These are phyloP conservation scores for Penicillium cosmopolitanum DNA, from an alignment of 495 filamentous ascomycete species.

Conservation along the genomic window DNA sequence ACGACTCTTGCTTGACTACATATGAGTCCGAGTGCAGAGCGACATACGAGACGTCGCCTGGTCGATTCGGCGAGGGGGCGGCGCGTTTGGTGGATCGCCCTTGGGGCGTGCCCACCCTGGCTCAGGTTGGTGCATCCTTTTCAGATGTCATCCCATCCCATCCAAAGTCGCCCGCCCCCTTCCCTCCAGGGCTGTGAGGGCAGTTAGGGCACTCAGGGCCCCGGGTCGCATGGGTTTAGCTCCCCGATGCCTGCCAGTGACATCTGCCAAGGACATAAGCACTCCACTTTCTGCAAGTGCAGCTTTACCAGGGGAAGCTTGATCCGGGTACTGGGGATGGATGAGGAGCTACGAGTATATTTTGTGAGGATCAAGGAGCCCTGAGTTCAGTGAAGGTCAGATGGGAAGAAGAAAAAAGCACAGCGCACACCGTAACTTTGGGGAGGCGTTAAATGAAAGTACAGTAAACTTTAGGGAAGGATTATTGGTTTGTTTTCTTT, in stretches of 20 bases:
- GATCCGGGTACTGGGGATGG: constrained; percentile 11
- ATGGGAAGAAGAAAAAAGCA: constrained; percentile 1
- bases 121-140: no score
- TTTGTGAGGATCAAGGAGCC: background rate
- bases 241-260: constrained; percentile 22
- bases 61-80: constrained; percentile 6
- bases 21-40: background rate
- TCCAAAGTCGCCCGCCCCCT: background rate
- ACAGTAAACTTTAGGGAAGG: background rate
- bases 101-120: constrained; percentile 2
- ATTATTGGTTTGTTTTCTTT: background rate
- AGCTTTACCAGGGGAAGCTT: constrained; percentile 24
- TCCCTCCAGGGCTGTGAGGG: background rate
- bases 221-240: background rate
- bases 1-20: background rate
- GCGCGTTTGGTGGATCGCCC: constrained; percentile 3
- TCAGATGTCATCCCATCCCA: constrained; percentile 3
- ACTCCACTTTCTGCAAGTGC: constrained; percentile 30
- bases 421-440: constrained; percentile 32
- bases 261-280: constrained; percentile 25
- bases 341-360: background rate
- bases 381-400: background rate
- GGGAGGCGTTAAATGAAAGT: background rate
- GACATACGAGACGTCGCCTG: background rate
- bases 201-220: background rate